Conservation (phyloP, 352 stramenopile genomes). For the Pythium chondricola region DNA sequence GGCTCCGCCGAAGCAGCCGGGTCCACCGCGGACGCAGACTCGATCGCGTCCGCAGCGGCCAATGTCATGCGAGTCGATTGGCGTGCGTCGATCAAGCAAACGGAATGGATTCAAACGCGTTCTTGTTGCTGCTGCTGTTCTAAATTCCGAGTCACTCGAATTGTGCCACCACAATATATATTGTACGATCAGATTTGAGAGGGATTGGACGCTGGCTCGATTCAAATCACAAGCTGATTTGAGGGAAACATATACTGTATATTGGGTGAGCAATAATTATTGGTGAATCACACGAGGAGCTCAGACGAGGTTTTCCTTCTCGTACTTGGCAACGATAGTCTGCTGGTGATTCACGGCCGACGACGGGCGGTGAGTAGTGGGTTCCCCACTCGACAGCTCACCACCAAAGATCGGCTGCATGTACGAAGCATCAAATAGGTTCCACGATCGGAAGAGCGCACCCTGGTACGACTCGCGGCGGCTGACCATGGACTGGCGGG, state of each 20-base stretch:
- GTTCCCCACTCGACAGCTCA: constrained; percentile 14
- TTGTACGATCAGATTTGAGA: background rate
- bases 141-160: constrained; percentile 16
- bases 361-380: constrained; percentile 1
- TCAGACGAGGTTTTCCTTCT: constrained; percentile 42
- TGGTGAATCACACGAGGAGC: background rate
- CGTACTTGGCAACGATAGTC: constrained; percentile 30
- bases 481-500: constrained; percentile 21
- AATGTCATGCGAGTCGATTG: too few species aligned
- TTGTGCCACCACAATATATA: background rate
- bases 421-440: constrained; percentile 69
- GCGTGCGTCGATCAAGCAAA: too few species aligned
- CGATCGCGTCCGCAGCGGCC: background rate
- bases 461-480: constrained; percentile 42
- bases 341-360: constrained; percentile 17
- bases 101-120: too few species aligned
- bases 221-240: background rate
- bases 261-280: constrained; percentile 22
- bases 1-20: too few species aligned
- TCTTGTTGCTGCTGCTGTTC: constrained; percentile 14
- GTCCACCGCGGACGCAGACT: background rate
- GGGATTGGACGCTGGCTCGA: too few species aligned
- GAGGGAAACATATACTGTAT: background rate
- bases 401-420: constrained; percentile 82
- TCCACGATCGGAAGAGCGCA: constrained; percentile 72